A percentile compares a stretch with the other conserved stretches of the same genome.
Conservation (phyloP, 306 rosid genomes). For the Gastrolobium bilobum region DNA sequence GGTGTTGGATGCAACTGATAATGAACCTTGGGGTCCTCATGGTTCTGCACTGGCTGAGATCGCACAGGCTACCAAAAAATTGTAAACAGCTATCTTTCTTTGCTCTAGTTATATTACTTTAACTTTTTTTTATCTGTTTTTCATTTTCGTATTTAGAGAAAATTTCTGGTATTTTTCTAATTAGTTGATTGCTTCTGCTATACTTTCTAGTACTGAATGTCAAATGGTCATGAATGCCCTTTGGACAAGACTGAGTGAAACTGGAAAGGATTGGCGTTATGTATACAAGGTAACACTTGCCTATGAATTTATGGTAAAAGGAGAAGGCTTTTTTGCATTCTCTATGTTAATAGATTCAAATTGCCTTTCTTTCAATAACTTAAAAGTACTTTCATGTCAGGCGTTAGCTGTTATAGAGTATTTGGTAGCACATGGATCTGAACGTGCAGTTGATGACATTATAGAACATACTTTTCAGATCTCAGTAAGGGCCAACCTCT, state of each 20-base stretch:
- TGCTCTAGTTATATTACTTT: constrained; percentile 6
- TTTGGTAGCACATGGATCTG: constrained; percentile 92
- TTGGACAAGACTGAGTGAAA: constrained; percentile 93
- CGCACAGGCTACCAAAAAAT: constrained; percentile 94
- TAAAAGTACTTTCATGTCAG: constrained; percentile 63
- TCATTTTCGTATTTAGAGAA: constrained; percentile 30
- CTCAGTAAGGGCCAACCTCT: constrained; percentile 66
- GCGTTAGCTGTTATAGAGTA: constrained; percentile 97
- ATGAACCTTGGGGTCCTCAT: constrained; percentile 99
- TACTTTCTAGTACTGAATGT: constrained; percentile 84
- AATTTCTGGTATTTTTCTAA: constrained; percentile 24
- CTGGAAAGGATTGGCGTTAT: constrained; percentile 98
- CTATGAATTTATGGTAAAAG: constrained; percentile 10
- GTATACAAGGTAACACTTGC: constrained; percentile 87
- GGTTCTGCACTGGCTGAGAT: constrained; percentile 94
- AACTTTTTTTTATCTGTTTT: not conserved
- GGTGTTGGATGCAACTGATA: constrained; percentile 98
- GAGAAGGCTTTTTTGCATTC: constrained; percentile 15
- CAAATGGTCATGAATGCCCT: constrained; percentile 98
- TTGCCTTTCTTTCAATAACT: constrained; percentile 44
- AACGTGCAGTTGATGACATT: constrained; percentile 98
- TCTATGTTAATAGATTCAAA: constrained; percentile 26
- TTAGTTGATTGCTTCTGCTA: constrained; percentile 49
- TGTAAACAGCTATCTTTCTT: constrained; percentile 56
- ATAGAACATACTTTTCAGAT: constrained; percentile 97